A percentile compares a stretch with the other conserved stretches of the same genome.
phyloP scores from a whole-genome alignment of 2,329 filamentous ascomycete species.

The Allantophomopsis cytisporea region DNA sequence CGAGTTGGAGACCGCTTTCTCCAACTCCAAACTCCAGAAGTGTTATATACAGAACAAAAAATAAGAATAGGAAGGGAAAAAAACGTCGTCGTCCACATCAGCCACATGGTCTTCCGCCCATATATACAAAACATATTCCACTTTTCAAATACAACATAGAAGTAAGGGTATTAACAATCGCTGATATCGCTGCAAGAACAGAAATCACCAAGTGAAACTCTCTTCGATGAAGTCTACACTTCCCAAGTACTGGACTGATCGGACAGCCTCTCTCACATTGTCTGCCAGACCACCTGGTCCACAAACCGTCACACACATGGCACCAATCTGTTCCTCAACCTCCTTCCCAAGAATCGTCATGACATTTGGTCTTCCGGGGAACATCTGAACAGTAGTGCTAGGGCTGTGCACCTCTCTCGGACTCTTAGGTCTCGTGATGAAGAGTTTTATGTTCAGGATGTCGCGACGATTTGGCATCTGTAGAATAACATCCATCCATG shows the following conservation, averaged over 20 bases:
- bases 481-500: conserved; percentile 67
- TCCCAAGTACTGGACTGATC: conserved; percentile 43
- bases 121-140: no score
- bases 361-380: conserved; percentile 77
- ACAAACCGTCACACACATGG: conserved; percentile 77
- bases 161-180: no score
- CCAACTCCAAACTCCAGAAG: no score
- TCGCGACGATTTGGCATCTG: conserved; percentile 70
- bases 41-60: no score
- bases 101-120: no score
- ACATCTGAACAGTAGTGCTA: conserved; percentile 77
- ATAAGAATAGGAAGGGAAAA: no score
- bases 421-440: conserved; percentile 77
- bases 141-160: no score
- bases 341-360: conserved; percentile 69
- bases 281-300: conserved; percentile 64
- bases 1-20: no score
- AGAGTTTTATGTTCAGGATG: conserved; percentile 74
- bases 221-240: conserved; percentile 69
- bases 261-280: conserved; percentile 57
- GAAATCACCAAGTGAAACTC: conserved; percentile 42
- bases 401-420: conserved; percentile 63
- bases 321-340: conserved; percentile 68
- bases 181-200: no score
- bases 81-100: no score